Conservation (phyloP, 2,329 filamentous ascomycete genomes). For the Metarhizium anisopliae region DNA sequence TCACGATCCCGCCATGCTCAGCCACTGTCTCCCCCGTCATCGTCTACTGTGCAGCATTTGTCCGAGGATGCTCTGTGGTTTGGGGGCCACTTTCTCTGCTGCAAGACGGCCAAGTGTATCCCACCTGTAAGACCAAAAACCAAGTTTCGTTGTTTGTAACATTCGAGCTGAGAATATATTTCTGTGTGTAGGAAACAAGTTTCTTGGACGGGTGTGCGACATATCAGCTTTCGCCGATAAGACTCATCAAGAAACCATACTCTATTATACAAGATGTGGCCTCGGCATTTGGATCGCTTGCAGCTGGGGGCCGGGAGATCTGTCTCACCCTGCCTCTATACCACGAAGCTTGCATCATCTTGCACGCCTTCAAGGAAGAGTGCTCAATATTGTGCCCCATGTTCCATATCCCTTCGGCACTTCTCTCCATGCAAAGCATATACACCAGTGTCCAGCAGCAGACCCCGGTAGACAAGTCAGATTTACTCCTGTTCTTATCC, state of each 20-base stretch:
- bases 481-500: slow-evolving; percentile 2
- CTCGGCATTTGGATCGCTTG: not conserved
- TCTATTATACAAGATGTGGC: slow-evolving; percentile 3
- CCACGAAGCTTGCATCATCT: slow-evolving; percentile 3
- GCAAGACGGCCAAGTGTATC: not conserved
- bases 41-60: not conserved
- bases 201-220: slow-evolving; percentile 1
- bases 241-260: slow-evolving; percentile 5
- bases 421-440: slow-evolving; percentile 3
- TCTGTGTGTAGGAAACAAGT: not conserved
- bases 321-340: slow-evolving; percentile 3
- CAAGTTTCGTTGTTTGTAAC: no score
- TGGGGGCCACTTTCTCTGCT: not conserved
- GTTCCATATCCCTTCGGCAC: not conserved
- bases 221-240: slow-evolving; percentile 5
- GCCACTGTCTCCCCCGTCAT: not conserved
- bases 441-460: slow-evolving; percentile 1
- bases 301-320: not conserved
- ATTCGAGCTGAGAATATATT: not conserved
- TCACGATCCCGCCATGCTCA: not conserved
- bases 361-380: not conserved
- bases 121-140: not conserved
- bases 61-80: not conserved
- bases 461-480: not conserved
- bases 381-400: slow-evolving; percentile 1